Evolutionary conservation across 768 basidiomycete genomes (phyloP).

Genomic region (Lactifluus subvellereus): DNA sequence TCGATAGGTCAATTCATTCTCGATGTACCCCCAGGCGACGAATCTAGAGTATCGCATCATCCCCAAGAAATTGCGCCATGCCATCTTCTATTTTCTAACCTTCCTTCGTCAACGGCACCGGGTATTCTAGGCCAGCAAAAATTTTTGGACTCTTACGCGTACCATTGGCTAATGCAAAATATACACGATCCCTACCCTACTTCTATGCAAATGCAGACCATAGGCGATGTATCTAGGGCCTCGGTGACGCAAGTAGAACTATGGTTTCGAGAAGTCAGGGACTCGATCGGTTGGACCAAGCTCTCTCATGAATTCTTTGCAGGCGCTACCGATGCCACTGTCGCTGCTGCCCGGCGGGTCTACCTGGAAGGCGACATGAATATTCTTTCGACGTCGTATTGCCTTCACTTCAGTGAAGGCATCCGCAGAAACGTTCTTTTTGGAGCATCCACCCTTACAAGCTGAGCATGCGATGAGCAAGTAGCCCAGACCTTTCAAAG

Average conservation of each 20-base stretch:
- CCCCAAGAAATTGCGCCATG: background rate
- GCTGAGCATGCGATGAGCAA: no score
- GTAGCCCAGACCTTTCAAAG: background rate
- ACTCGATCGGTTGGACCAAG: constrained; percentile 24
- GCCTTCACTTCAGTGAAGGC: constrained; percentile 31
- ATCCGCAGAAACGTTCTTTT: constrained; percentile 30
- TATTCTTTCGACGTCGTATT: constrained; percentile 15
- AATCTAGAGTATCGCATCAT: background rate
- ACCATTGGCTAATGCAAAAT: constrained; percentile 26
- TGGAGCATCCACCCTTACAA: constrained; percentile 14
- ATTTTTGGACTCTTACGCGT: background rate
- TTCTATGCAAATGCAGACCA: constrained; percentile 3
- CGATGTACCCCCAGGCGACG: background rate
- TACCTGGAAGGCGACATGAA: constrained; percentile 24
- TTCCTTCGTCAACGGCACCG: background rate
- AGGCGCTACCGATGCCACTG: constrained; percentile 25
- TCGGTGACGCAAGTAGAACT: constrained; percentile 7
- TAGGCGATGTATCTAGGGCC: constrained; percentile 7
- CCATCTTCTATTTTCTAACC: background rate
- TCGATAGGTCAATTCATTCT: background rate
- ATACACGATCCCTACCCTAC: constrained; percentile 50
- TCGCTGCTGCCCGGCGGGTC: constrained; percentile 30
- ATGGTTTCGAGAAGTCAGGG: constrained; percentile 26
- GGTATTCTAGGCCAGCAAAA: background rate
- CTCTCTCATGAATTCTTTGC: constrained; percentile 23